These are phyloP conservation scores for Blastobotrys proliferans DNA, from an alignment of 1,139 yeast species.

Conservation along the genomic window DNA sequence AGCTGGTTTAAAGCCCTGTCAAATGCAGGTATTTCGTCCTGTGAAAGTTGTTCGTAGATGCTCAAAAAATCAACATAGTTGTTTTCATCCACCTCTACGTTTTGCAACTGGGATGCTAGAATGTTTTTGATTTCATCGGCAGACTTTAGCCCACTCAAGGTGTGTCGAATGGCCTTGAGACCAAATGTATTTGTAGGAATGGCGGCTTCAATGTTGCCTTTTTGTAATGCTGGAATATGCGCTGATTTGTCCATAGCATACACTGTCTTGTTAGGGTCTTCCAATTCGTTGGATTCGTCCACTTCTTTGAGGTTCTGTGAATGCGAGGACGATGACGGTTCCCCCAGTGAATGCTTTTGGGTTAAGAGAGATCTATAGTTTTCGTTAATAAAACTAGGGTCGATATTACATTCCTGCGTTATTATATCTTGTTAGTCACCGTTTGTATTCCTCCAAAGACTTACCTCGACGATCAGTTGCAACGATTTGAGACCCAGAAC, in stretches of 20 bases:
- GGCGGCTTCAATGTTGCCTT: slow-evolving; percentile 53
- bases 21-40: slow-evolving; percentile 53
- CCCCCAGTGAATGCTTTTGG: neutral
- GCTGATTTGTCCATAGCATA: slow-evolving; percentile 5
- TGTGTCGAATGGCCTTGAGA: slow-evolving; percentile 73
- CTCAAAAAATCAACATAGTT: slow-evolving; percentile 61
- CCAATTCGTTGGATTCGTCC: neutral
- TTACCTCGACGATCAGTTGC: slow-evolving; percentile 38
- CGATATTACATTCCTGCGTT: slow-evolving; percentile 9
- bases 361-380: slow-evolving; percentile 4
- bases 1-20: slow-evolving; percentile 62
- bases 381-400: slow-evolving; percentile 6
- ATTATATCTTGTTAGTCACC: neutral
- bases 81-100: slow-evolving; percentile 37
- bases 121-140: slow-evolving; percentile 22
- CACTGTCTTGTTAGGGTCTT: neutral
- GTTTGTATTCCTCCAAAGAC: slow-evolving; percentile 12
- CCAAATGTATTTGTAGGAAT: slow-evolving; percentile 75
- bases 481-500: slow-evolving; percentile 64
- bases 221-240: slow-evolving; percentile 33
- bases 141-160: slow-evolving; percentile 58
- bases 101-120: slow-evolving; percentile 31
- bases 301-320: neutral
- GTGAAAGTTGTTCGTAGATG: slow-evolving; percentile 46
- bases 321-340: neutral